A percentile compares a stretch with the other conserved stretches of the same genome.
Conservation (phyloP, 495 filamentous ascomycete genomes). For the Penicillium soppii region DNA sequence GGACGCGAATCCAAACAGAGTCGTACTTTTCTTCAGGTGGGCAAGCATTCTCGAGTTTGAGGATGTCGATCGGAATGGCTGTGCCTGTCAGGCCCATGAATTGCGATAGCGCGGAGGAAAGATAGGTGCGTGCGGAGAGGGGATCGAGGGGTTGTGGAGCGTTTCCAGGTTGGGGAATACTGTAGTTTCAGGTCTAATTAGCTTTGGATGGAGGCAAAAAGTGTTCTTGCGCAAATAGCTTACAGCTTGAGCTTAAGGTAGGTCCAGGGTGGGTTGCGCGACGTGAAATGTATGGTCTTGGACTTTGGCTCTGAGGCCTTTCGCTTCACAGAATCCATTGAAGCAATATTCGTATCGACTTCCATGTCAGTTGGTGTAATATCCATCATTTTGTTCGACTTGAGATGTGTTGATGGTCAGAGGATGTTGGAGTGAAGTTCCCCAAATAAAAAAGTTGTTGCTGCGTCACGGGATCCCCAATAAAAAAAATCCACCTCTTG, state of each 20-base stretch:
- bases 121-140: constrained; percentile 70
- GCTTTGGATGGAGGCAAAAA: neutral
- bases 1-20: constrained; percentile 73
- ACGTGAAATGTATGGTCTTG: constrained; percentile 35
- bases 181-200: constrained; percentile 9
- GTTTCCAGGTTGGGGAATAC: constrained; percentile 33
- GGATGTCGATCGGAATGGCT: constrained; percentile 76
- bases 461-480: constrained; percentile 26
- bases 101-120: constrained; percentile 70
- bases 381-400: constrained; percentile 4
- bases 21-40: constrained; percentile 4
- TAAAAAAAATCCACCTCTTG: neutral
- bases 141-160: constrained; percentile 57
- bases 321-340: constrained; percentile 22
- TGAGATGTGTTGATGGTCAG: neutral
- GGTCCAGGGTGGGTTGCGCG: constrained; percentile 51
- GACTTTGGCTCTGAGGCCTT: constrained; percentile 28
- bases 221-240: neutral
- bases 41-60: constrained; percentile 52
- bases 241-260: constrained; percentile 50
- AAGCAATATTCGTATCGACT: neutral
- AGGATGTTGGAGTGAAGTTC: constrained; percentile 2
- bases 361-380: neutral
- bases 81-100: constrained; percentile 79
- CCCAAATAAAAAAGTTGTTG: constrained; percentile 13